phyloP scores from a whole-genome alignment of 768 basidiomycete species.

The Lactifluus hygrophoroides region DNA sequence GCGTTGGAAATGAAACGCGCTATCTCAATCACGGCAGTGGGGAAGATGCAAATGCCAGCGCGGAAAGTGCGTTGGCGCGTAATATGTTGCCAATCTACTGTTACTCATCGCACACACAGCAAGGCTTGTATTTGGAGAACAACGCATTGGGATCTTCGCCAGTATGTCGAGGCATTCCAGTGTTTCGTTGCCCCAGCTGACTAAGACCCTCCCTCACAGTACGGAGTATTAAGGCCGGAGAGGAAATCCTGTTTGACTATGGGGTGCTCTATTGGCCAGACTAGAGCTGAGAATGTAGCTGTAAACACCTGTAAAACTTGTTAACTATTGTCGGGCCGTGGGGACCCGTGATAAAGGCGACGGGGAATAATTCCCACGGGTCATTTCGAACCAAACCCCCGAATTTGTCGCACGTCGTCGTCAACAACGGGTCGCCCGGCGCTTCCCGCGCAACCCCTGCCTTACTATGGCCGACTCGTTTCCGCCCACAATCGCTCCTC shows the following conservation, averaged over 20 bases:
- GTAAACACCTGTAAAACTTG: too few species aligned
- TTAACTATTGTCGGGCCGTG: slow-evolving; percentile 1
- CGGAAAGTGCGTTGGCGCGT: slow-evolving; percentile 33
- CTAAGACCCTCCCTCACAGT: not conserved
- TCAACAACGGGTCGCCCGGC: slow-evolving; percentile 4
- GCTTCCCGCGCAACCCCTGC: slow-evolving; percentile 14
- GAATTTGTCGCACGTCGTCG: not conserved
- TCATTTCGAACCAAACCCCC: not conserved
- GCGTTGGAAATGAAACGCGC: slow-evolving; percentile 52
- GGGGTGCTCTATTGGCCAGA: not conserved
- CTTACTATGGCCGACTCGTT: slow-evolving; percentile 16
- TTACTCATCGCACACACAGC: slow-evolving; percentile 29
- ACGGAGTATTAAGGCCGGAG: not conserved
- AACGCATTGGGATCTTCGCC: slow-evolving; percentile 56
- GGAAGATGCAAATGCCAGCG: slow-evolving; percentile 36
- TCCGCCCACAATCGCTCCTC: slow-evolving; percentile 16
- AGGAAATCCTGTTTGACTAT: slow-evolving; percentile 13
- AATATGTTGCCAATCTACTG: not conserved
- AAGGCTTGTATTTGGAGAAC: slow-evolving; percentile 54
- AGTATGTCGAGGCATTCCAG: slow-evolving; percentile 29
- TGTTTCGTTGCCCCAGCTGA: not conserved
- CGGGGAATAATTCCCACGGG: not conserved
- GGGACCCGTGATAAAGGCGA: not conserved
- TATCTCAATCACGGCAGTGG: slow-evolving; percentile 53
- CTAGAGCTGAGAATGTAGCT: not conserved